These are phyloP conservation scores for Tranzscheliella williamsii DNA, from an alignment of 1,284 basidiomycete genomes.

Conservation along the genomic window DNA sequence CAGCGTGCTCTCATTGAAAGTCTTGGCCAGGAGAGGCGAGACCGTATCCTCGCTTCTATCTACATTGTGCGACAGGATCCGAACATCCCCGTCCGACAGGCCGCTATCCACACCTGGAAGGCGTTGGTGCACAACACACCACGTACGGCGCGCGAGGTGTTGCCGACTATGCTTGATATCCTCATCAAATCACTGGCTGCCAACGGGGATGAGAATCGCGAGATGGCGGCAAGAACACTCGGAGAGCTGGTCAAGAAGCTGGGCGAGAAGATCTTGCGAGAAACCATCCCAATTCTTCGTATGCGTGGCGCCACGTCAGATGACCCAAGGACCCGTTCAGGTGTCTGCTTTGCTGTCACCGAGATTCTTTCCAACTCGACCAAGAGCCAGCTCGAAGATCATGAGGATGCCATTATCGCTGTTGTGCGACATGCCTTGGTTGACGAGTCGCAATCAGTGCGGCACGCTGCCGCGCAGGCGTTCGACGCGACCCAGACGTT, in stretches of 20 bases:
- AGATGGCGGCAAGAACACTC: conserved; percentile 67
- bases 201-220: conserved; percentile 82
- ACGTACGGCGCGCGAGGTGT: conserved; percentile 81
- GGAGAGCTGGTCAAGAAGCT: conserved; percentile 90
- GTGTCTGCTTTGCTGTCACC: conserved; percentile 82
- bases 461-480: conserved; percentile 85
- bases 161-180: conserved; percentile 69
- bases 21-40: conserved; percentile 83
- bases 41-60: conserved; percentile 85
- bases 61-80: conserved; percentile 94
- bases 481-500: conserved; percentile 92
- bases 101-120: conserved; percentile 97
- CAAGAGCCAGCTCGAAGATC: conserved; percentile 80
- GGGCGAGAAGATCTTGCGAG: conserved; percentile 86
- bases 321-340: conserved; percentile 77
- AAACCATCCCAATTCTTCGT: conserved; percentile 79
- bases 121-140: conserved; percentile 80
- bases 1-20: conserved; percentile 83
- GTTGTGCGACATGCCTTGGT: conserved; percentile 78
- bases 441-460: conserved; percentile 83
- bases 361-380: conserved; percentile 89
- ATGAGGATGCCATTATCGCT: conserved; percentile 86
- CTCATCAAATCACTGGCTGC: conserved; percentile 78
- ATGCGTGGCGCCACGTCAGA: conserved; percentile 68
- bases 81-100: conserved; percentile 84